phyloP scores from a whole-genome alignment of 2,329 filamentous ascomycete genomes.

The Diplodia intermedia region DNA sequence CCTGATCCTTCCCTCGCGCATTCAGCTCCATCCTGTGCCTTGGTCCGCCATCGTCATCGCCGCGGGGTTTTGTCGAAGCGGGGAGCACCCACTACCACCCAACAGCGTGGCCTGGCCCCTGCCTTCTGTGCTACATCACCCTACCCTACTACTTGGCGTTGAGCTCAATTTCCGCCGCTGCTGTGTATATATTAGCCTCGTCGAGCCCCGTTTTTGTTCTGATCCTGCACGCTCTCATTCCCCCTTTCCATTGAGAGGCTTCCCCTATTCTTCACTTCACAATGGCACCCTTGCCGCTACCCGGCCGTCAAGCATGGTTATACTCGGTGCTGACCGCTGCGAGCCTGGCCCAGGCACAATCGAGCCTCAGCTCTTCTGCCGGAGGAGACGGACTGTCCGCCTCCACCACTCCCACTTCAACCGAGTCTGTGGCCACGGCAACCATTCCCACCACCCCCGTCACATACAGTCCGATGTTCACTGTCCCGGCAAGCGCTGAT shows the following conservation, averaged over 20 bases:
- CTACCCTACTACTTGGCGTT: conserved; percentile 5
- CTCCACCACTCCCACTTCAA: not conserved
- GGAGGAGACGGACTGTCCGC: not conserved
- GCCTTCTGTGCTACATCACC: not conserved
- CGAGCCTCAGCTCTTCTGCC: not conserved
- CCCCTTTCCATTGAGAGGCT: not conserved
- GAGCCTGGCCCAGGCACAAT: conserved; percentile 24
- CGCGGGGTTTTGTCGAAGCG: conserved; percentile 21
- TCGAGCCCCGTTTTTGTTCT: not conserved
- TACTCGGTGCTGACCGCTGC: conserved; percentile 14
- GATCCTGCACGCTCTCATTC: not conserved
- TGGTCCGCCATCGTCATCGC: conserved; percentile 21
- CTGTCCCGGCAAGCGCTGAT: conserved; percentile 48
- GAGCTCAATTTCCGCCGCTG: not conserved
- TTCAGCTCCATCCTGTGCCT: conserved; percentile 14
- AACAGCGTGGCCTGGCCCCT: not conserved
- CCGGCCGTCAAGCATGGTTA: conserved; percentile 10
- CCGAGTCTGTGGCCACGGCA: conserved; percentile 37
- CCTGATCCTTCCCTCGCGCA: conserved; percentile 8
- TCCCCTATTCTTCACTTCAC: not conserved
- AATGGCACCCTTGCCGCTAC: conserved; percentile 15
- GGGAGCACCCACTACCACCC: not conserved
- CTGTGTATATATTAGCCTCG: not conserved
- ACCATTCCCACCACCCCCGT: conserved; percentile 43
- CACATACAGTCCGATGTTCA: conserved; percentile 44